Evolutionary conservation across 148 eudicot genomes (phyloP).

Genomic region (Hydrangea macrophylla): DNA sequence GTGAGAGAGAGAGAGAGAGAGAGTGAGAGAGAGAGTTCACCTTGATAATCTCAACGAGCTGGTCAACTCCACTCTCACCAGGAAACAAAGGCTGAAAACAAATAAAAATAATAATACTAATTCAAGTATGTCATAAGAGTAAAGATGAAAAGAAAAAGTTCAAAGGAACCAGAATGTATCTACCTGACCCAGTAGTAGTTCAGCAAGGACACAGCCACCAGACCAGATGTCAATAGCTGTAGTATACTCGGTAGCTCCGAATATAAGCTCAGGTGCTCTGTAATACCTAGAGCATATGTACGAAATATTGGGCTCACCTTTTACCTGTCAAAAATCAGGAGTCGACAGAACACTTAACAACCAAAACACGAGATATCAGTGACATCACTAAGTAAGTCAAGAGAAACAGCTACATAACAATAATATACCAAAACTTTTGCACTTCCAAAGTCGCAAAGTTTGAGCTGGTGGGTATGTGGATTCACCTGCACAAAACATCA

Average conservation of each 20-base stretch:
- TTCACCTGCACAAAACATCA: slow-evolving; percentile 59
- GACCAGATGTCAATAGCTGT: slow-evolving; percentile 89
- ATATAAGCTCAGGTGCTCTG: slow-evolving; percentile 94
- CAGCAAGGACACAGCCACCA: slow-evolving; percentile 92
- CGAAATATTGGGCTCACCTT: slow-evolving; percentile 94
- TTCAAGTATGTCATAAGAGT: background rate
- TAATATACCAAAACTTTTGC: slow-evolving; percentile 80
- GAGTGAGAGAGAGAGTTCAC: slow-evolving; percentile 21
- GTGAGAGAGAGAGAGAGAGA: background rate
- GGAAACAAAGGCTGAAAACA: slow-evolving; percentile 80
- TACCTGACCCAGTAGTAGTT: slow-evolving; percentile 89
- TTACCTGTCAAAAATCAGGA: slow-evolving; percentile 47
- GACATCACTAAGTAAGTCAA: background rate
- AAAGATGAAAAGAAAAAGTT: background rate
- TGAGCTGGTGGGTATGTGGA: slow-evolving; percentile 92
- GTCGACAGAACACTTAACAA: slow-evolving; percentile 13
- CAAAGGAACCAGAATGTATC: background rate
- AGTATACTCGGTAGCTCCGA: slow-evolving; percentile 96
- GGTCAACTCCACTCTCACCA: slow-evolving; percentile 92
- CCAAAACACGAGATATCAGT: slow-evolving; percentile 1
- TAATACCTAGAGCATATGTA: slow-evolving; percentile 95
- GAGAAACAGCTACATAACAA: background rate
- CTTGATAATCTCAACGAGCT: slow-evolving; percentile 96
- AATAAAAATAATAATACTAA: background rate
- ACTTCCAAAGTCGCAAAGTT: slow-evolving; percentile 91